Percentiles rank a stretch among this genome's conserved stretches.
phyloP scores from a whole-genome alignment of 306 rosid species.

The Clitoria ternatea region DNA sequence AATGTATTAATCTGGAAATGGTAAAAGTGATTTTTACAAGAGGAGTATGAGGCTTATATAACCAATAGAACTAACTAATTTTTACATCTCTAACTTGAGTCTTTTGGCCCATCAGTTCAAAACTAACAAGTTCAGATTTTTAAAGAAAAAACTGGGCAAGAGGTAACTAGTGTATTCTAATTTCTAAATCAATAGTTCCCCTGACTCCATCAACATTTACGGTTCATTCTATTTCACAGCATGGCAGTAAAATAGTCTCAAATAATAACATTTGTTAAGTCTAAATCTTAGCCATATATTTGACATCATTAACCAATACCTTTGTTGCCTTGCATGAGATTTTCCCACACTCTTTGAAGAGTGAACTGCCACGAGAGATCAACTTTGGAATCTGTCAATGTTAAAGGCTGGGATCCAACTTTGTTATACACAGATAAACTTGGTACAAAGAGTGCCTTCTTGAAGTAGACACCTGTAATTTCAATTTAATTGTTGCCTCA shows the following conservation, averaged over 20 bases:
- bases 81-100: no score
- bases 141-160: background rate
- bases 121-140: background rate
- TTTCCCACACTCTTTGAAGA: constrained; percentile 88
- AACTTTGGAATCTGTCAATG: constrained; percentile 43
- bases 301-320: constrained; percentile 38
- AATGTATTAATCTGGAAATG: no score
- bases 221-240: background rate
- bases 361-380: constrained; percentile 89
- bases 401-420: constrained; percentile 68
- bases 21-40: no score
- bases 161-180: background rate
- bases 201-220: background rate
- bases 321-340: constrained; percentile 59
- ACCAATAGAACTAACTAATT: no score
- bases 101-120: background rate
- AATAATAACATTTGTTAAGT: background rate
- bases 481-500: constrained; percentile 13
- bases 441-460: constrained; percentile 90
- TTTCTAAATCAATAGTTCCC: background rate
- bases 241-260: background rate
- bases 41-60: no score
- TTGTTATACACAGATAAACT: constrained; percentile 62
- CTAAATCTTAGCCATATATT: background rate
- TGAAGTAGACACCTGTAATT: constrained; percentile 76